Percentiles rank a stretch among this genome's conserved stretches.
These are phyloP conservation scores for Pythium sukuiense DNA, from an alignment of 352 stramenopile genomes.

Conservation along the genomic window DNA sequence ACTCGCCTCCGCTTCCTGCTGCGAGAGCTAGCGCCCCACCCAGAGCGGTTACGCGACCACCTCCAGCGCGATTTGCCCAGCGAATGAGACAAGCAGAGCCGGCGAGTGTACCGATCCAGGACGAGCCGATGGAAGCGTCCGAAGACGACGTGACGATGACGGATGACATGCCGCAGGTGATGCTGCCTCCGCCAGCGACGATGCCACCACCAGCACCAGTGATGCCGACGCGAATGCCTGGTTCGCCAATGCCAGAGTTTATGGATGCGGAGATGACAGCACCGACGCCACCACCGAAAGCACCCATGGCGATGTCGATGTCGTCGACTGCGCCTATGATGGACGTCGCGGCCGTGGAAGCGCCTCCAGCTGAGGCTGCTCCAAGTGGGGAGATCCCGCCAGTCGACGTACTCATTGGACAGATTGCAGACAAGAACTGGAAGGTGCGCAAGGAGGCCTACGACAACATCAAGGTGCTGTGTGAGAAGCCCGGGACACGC, in stretches of 20 bases:
- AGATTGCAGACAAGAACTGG: slow-evolving; percentile 85
- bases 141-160: slow-evolving; percentile 27
- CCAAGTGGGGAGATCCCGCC: slow-evolving; percentile 25
- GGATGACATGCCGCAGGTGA: slow-evolving; percentile 4
- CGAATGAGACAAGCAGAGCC: background rate
- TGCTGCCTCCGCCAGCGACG: background rate
- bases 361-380: slow-evolving; percentile 10
- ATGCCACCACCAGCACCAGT: slow-evolving; percentile 2
- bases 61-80: slow-evolving; percentile 3
- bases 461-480: slow-evolving; percentile 67
- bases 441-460: slow-evolving; percentile 84
- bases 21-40: slow-evolving; percentile 24
- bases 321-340: slow-evolving; percentile 4
- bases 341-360: slow-evolving; percentile 5
- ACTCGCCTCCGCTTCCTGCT: slow-evolving; percentile 41
- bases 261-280: slow-evolving; percentile 25
- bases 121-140: slow-evolving; percentile 23
- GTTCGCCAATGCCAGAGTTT: slow-evolving; percentile 10
- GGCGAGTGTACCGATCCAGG: slow-evolving; percentile 9
- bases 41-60: background rate
- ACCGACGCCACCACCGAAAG: slow-evolving; percentile 10
- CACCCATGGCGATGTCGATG: slow-evolving; percentile 2
- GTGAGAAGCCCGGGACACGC: slow-evolving; percentile 47
- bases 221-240: slow-evolving; percentile 15
- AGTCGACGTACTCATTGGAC: slow-evolving; percentile 51